phyloP scores from a whole-genome alignment of 164 flowering plant species.

The Chimonanthus salicifolius region DNA sequence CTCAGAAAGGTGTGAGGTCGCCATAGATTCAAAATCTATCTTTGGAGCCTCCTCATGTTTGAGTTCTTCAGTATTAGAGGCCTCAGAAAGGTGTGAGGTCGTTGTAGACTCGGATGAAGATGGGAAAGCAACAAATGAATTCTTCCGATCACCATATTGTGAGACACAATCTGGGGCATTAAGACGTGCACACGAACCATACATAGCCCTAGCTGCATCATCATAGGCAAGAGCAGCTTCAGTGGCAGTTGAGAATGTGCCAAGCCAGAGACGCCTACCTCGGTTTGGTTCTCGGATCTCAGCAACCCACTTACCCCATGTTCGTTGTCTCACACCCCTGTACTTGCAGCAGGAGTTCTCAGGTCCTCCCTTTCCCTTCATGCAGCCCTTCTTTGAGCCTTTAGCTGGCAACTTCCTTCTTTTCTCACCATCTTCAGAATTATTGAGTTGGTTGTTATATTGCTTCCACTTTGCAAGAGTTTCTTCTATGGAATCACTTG shows the following conservation, averaged over 20 bases:
- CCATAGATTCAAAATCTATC: background rate
- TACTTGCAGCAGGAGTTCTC: constrained; percentile 21
- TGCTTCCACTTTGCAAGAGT: constrained; percentile 19
- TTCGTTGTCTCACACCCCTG: constrained; percentile 34
- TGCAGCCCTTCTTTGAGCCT: constrained; percentile 32
- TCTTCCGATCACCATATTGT: background rate
- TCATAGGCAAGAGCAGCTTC: constrained; percentile 61
- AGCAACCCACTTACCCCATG: constrained; percentile 37
- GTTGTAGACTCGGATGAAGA: background rate
- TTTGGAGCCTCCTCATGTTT: background rate
- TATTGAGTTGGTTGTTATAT: background rate
- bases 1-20: constrained; percentile 5
- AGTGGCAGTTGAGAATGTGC: constrained; percentile 43
- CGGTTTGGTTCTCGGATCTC: constrained; percentile 30
- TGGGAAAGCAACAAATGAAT: background rate
- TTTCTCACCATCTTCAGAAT: background rate
- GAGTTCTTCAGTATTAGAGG: constrained; percentile 10
- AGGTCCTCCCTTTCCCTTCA: constrained; percentile 37
- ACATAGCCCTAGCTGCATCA: constrained; percentile 54
- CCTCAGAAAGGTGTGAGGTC: constrained; percentile 11
- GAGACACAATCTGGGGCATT: constrained; percentile 43
- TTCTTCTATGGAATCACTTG: constrained; percentile 13
- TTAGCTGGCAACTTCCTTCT: constrained; percentile 14
- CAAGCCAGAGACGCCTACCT: constrained; percentile 29
- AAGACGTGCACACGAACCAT: constrained; percentile 41